Evolutionary conservation across 148 eudicot genomes (phyloP).

Genomic region (Drosera capensis): DNA sequence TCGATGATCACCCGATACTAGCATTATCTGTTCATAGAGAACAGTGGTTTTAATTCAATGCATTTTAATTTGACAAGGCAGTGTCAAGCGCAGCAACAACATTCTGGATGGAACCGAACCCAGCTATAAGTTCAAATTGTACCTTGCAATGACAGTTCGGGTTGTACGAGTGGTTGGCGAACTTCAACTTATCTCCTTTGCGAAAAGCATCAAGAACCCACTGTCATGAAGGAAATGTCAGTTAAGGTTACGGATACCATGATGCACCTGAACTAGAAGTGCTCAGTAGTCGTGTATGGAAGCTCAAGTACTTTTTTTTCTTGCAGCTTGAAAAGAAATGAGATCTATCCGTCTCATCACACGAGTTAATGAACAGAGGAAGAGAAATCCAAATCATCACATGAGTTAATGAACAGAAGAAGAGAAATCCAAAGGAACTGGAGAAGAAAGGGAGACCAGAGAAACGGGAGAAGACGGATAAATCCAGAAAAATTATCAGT

Average conservation of each 20-base stretch:
- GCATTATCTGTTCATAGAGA: constrained; percentile 34
- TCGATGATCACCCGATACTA: constrained; percentile 90
- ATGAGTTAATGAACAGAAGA: too few species aligned
- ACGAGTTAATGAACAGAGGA: background rate
- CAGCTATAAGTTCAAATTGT: background rate
- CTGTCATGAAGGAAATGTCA: constrained; percentile 24
- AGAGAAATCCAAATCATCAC: too few species aligned
- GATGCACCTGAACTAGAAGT: background rate
- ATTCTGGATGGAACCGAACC: background rate
- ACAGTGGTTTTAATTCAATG: background rate
- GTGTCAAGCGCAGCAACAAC: too few species aligned
- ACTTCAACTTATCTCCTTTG: constrained; percentile 86
- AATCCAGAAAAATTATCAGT: background rate
- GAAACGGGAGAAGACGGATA: too few species aligned
- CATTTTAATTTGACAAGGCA: too few species aligned
- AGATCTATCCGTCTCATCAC: background rate
- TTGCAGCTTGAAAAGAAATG: background rate
- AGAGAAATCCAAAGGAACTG: too few species aligned
- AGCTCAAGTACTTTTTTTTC: background rate
- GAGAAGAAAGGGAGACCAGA: too few species aligned
- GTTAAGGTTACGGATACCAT: background rate
- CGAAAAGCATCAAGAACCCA: constrained; percentile 93
- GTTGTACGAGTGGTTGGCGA: constrained; percentile 81
- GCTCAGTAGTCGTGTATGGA: background rate
- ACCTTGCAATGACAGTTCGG: constrained; percentile 97